Percentiles rank a stretch among this genome's conserved stretches.
These are phyloP conservation scores for Toxicodendron radicans DNA, from an alignment of 345 rosid genomes.

Conservation along the genomic window DNA sequence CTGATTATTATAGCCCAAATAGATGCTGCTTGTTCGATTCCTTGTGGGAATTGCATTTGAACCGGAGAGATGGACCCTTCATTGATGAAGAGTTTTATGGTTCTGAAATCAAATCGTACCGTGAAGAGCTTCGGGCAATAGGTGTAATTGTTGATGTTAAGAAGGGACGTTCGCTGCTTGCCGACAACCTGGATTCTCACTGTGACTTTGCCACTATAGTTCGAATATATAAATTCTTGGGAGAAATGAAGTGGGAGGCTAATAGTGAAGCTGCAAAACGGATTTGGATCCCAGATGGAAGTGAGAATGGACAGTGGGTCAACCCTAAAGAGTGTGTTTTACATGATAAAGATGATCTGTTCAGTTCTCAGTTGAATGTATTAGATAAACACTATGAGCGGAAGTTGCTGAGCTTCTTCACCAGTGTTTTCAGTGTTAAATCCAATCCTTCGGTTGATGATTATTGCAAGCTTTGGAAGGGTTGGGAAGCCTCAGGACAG, in stretches of 20 bases:
- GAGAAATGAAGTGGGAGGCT: slow-evolving; percentile 34
- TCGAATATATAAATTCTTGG: slow-evolving; percentile 50
- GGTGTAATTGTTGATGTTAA: slow-evolving; percentile 44
- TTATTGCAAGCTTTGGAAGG: slow-evolving; percentile 63
- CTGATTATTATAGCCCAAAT: slow-evolving; percentile 50
- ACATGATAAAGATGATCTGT: slow-evolving; percentile 51
- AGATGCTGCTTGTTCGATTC: slow-evolving; percentile 46
- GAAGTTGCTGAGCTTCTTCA: slow-evolving; percentile 38
- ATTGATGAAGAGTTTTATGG: slow-evolving; percentile 64
- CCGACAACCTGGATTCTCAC: slow-evolving; percentile 34
- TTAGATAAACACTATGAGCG: slow-evolving; percentile 45
- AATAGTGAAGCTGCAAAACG: slow-evolving; percentile 13
- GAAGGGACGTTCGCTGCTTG: slow-evolving; percentile 38
- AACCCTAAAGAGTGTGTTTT: slow-evolving; percentile 46
- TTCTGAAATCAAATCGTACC: slow-evolving; percentile 24
- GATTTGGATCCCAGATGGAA: slow-evolving; percentile 60
- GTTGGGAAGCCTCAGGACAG: slow-evolving; percentile 47
- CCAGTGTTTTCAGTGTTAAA: slow-evolving; percentile 37
- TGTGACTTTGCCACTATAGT: slow-evolving; percentile 40
- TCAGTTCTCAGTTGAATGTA: slow-evolving; percentile 41
- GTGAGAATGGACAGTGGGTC: slow-evolving; percentile 46
- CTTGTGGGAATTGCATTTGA: slow-evolving; percentile 34
- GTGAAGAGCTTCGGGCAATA: slow-evolving; percentile 41
- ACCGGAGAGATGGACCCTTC: slow-evolving; percentile 67
- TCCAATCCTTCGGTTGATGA: slow-evolving; percentile 48